These are phyloP conservation scores for Aspergillus ruber DNA, from an alignment of 2,329 filamentous ascomycete species.

Conservation along the genomic window DNA sequence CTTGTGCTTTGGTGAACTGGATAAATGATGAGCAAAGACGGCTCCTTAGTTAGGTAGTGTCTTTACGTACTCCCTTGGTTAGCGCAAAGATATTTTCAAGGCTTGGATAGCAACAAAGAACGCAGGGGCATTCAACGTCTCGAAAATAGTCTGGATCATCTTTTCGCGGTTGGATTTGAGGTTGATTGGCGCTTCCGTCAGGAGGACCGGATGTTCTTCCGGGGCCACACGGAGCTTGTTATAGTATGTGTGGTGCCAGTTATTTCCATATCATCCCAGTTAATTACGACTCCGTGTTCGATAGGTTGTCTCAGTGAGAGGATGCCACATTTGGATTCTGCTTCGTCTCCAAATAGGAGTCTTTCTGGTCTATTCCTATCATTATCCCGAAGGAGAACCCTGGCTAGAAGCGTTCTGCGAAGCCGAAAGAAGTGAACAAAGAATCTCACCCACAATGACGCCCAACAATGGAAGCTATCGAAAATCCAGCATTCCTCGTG, in stretches of 20 bases:
- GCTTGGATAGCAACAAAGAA: conserved; percentile 99
- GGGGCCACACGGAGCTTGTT: conserved; percentile 99
- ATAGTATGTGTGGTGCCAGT: conserved; percentile 99
- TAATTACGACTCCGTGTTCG: conserved; percentile 99
- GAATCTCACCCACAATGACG: conserved; percentile 68
- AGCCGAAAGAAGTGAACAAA: no score
- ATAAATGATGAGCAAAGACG: no score
- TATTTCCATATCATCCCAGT: conserved; percentile 99
- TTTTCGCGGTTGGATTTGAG: conserved; percentile 99
- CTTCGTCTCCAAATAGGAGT: conserved; percentile 99
- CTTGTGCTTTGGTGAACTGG: conserved; percentile 14
- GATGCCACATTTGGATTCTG: conserved; percentile 99
- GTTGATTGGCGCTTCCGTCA: conserved; percentile 99
- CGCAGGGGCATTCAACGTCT: conserved; percentile 99
- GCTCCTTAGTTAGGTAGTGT: no score
- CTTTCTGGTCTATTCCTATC: conserved; percentile 99
- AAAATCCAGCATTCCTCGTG: conserved; percentile 14
- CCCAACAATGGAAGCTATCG: conserved; percentile 92
- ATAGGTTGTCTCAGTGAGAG: conserved; percentile 98
- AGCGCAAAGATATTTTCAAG: conserved; percentile 18
- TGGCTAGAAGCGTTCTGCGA: no score
- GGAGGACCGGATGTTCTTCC: conserved; percentile 98
- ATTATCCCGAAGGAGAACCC: conserved; percentile 63
- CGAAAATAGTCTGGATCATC: conserved; percentile 99
- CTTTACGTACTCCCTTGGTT: conserved; percentile 16